phyloP scores from a whole-genome alignment of 148 eudicot genomes.

The Nepenthes mirabilis region DNA sequence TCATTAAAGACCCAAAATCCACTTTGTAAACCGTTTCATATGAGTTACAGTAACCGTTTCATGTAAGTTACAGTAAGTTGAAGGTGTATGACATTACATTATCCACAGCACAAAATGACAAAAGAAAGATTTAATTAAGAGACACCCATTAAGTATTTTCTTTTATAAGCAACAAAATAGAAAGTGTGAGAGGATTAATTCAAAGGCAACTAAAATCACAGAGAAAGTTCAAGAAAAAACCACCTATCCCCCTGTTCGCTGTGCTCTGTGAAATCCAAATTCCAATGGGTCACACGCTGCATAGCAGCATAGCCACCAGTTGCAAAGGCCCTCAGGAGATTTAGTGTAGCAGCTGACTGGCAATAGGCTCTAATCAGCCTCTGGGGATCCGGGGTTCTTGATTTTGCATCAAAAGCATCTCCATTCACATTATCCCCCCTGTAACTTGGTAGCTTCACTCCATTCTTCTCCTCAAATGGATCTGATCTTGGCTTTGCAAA shows the following conservation, averaged over 20 bases:
- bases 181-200: no score
- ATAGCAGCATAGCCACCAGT: constrained; percentile 93
- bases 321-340: constrained; percentile 85
- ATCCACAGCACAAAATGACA: no score
- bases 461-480: constrained; percentile 44
- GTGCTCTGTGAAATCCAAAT: constrained; percentile 68
- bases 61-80: no score
- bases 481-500: constrained; percentile 78
- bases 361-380: constrained; percentile 91
- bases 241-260: constrained; percentile 93
- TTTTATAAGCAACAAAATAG: constrained; percentile 1
- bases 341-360: constrained; percentile 81
- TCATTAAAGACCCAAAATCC: no score
- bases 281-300: constrained; percentile 88
- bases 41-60: no score
- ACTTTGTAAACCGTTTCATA: no score
- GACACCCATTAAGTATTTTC: no score
- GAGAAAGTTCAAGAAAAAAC: neutral
- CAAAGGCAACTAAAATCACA: neutral
- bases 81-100: no score
- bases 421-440: constrained; percentile 64
- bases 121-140: neutral
- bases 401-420: constrained; percentile 38
- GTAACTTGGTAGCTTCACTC: constrained; percentile 58
- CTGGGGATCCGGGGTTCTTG: constrained; percentile 75